A percentile compares a stretch with the other conserved stretches of the same genome.
These are phyloP conservation scores for Ustilago trichophora DNA, from an alignment of 1,284 basidiomycete genomes.

Conservation along the genomic window DNA sequence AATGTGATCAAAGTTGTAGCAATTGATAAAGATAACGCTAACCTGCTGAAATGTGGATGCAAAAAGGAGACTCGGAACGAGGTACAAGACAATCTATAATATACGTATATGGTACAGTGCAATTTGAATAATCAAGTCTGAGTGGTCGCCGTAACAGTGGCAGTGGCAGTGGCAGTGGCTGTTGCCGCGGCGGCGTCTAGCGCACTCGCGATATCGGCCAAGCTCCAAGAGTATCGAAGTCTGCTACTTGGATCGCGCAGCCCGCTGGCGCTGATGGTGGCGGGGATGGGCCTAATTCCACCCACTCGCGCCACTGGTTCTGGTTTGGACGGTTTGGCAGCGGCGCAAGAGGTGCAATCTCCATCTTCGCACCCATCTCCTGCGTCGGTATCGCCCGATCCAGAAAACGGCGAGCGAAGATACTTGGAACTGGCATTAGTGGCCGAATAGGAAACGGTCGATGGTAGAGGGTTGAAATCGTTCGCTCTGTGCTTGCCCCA, in stretches of 20 bases:
- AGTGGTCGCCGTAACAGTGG: no score
- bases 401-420: conserved; percentile 19
- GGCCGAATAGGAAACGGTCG: conserved; percentile 17
- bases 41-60: no score
- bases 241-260: conserved; percentile 29
- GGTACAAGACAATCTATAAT: neutral
- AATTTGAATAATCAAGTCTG: neutral
- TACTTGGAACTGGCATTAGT: conserved; percentile 15
- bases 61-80: no score
- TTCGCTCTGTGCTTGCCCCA: conserved; percentile 61
- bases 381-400: neutral
- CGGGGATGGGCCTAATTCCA: neutral
- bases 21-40: no score
- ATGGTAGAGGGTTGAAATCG: conserved; percentile 51
- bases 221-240: conserved; percentile 26
- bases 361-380: conserved; percentile 3
- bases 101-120: neutral
- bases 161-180: neutral
- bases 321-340: neutral
- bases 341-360: conserved; percentile 5
- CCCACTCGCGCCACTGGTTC: no score
- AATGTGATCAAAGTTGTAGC: no score
- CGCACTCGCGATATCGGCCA: conserved; percentile 7
- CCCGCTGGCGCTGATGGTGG: conserved; percentile 2
- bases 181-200: conserved; percentile 3